phyloP scores from a whole-genome alignment of 1,284 basidiomycete genomes.

The Austroboletus novae-zelandiae region DNA sequence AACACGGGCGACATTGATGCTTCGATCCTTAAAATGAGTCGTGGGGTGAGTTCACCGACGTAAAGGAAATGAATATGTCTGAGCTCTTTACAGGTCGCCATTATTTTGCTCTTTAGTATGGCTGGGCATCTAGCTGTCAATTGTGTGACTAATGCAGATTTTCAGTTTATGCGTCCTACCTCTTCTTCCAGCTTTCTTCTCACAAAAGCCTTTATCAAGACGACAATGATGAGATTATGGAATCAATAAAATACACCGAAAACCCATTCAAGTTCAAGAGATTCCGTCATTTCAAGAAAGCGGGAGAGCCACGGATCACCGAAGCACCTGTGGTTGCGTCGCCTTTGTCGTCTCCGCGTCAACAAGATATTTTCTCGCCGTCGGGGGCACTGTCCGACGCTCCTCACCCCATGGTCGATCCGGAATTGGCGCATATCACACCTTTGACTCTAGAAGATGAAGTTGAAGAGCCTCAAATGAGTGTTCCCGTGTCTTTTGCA shows the following conservation, averaged over 20 bases:
- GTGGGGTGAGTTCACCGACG: conserved; percentile 56
- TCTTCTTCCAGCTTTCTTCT: conserved; percentile 85
- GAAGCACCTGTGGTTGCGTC: conserved; percentile 4
- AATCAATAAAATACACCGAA: conserved; percentile 22
- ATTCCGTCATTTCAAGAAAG: conserved; percentile 11
- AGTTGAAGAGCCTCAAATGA: conserved; percentile 60
- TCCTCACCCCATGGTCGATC: conserved; percentile 3
- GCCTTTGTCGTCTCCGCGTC: conserved; percentile 14
- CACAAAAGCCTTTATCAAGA: conserved; percentile 76
- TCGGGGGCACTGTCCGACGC: not conserved
- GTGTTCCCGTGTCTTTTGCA: conserved; percentile 46
- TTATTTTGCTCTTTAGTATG: conserved; percentile 79
- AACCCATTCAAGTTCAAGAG: conserved; percentile 31
- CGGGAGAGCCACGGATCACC: not conserved
- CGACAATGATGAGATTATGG: conserved; percentile 31
- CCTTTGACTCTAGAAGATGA: conserved; percentile 34
- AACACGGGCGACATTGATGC: conserved; percentile 33
- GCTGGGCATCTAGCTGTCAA: conserved; percentile 9
- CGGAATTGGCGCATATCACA: conserved; percentile 8
- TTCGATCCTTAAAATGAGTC: conserved; percentile 72
- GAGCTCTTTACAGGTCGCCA: conserved; percentile 52
- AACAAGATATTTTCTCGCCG: not conserved
- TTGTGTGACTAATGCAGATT: conserved; percentile 2
- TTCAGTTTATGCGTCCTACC: conserved; percentile 68
- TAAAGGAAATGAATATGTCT: conserved; percentile 3